phyloP scores from a whole-genome alignment of 345 rosid genomes.

The Cardamine resedifolia region DNA sequence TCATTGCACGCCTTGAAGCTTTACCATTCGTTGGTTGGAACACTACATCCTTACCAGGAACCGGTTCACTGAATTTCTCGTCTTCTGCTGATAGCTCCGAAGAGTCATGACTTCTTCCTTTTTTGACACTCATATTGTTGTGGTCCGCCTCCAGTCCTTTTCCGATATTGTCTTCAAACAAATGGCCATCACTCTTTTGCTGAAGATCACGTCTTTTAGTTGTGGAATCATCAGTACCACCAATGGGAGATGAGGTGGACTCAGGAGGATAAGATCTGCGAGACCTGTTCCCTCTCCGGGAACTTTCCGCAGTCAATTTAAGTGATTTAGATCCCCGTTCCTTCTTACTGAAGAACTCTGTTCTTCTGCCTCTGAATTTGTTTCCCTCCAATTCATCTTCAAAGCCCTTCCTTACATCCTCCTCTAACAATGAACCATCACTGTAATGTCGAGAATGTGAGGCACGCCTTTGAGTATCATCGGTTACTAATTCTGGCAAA shows the following conservation, averaged over 20 bases:
- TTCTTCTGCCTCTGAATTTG: slow-evolving; percentile 18
- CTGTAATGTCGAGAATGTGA: slow-evolving; percentile 39
- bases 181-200: slow-evolving; percentile 14
- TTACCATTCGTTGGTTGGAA: slow-evolving; percentile 24
- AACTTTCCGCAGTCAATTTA: slow-evolving; percentile 26
- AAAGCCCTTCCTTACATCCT: not conserved
- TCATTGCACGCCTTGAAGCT: slow-evolving; percentile 26
- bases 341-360: slow-evolving; percentile 19
- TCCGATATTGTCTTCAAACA: slow-evolving; percentile 3
- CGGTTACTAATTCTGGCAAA: slow-evolving; percentile 1
- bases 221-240: slow-evolving; percentile 12
- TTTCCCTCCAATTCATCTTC: slow-evolving; percentile 27
- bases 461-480: slow-evolving; percentile 25
- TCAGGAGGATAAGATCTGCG: slow-evolving; percentile 39
- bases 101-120: slow-evolving; percentile 28
- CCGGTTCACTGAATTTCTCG: slow-evolving; percentile 5
- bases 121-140: slow-evolving; percentile 14
- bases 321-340: slow-evolving; percentile 33
- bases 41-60: not conserved
- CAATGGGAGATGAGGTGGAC: slow-evolving; percentile 22
- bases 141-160: slow-evolving; percentile 6
- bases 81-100: slow-evolving; percentile 26
- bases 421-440: slow-evolving; percentile 32
- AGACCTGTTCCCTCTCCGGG: slow-evolving; percentile 22
- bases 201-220: not conserved